Evolutionary conservation across 2,329 filamentous ascomycete species (phyloP).

Genomic region (Fusarium armeniacum): DNA sequence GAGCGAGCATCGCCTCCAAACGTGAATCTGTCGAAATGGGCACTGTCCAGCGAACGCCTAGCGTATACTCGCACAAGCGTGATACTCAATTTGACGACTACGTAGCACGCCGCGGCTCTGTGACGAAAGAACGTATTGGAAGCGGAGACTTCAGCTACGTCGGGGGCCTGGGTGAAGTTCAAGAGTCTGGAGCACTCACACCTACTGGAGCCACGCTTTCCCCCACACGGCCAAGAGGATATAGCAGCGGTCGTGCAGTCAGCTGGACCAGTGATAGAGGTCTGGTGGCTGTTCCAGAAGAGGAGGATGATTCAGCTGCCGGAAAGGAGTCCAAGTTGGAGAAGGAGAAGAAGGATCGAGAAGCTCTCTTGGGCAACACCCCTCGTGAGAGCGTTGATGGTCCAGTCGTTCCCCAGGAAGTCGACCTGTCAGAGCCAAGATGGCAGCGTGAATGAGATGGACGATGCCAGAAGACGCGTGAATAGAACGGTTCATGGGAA

Average conservation of each 20-base stretch:
- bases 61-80: conserved; percentile 60
- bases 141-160: conserved; percentile 54
- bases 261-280: conserved; percentile 58
- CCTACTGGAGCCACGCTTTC: conserved; percentile 25
- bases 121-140: conserved; percentile 46
- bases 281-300: conserved; percentile 58
- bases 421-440: conserved; percentile 49
- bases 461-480: conserved; percentile 1
- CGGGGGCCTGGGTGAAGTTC: conserved; percentile 30
- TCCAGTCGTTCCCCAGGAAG: conserved; percentile 44
- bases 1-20: conserved; percentile 50
- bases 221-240: conserved; percentile 46
- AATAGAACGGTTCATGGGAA: conserved; percentile 10
- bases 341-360: conserved; percentile 46
- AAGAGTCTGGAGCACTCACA: conserved; percentile 22
- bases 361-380: conserved; percentile 50
- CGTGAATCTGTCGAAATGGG: conserved; percentile 44
- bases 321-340: conserved; percentile 35
- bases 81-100: conserved; percentile 65
- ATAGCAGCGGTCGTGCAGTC: conserved; percentile 49
- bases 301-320: conserved; percentile 50
- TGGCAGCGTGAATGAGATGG: conserved; percentile 41
- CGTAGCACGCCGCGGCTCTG: conserved; percentile 54
- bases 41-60: conserved; percentile 45
- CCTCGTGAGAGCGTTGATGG: conserved; percentile 46